Evolutionary conservation across 139 green algal species (phyloP).

Genomic region (Nannochloris sp.): DNA sequence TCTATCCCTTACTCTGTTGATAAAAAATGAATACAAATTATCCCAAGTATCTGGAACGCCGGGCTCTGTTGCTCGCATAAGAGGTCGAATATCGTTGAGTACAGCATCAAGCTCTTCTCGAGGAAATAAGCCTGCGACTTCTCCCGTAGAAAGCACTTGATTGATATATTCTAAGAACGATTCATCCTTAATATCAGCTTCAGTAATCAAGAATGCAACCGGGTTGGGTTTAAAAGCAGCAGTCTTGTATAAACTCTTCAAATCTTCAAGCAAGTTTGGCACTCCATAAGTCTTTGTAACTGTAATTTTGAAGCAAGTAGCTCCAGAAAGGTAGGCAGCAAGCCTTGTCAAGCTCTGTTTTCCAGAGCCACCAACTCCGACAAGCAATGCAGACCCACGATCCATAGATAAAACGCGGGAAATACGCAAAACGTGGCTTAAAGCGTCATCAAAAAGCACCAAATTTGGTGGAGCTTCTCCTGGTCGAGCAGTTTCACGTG

Average conservation of each 20-base stretch:
- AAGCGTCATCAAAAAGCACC: constrained; percentile 90
- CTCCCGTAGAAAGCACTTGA: constrained; percentile 91
- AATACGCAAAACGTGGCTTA: constrained; percentile 85
- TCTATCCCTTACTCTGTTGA: constrained; percentile 81
- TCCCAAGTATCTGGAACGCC: constrained; percentile 79
- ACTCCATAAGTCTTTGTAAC: constrained; percentile 82
- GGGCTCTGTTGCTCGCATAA: constrained; percentile 46
- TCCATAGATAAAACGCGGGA: constrained; percentile 77
- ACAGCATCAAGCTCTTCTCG: constrained; percentile 94
- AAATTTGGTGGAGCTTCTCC: constrained; percentile 65
- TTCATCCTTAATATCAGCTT: constrained; percentile 91
- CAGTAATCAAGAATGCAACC: constrained; percentile 90
- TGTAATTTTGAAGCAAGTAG: constrained; percentile 39
- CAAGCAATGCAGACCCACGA: constrained; percentile 78
- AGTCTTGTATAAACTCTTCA: constrained; percentile 90
- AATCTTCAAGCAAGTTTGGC: constrained; percentile 90
- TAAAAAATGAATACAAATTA: constrained; percentile 89
- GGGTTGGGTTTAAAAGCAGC: constrained; percentile 87
- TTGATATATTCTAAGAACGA: constrained; percentile 96
- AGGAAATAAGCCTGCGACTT: constrained; percentile 83
- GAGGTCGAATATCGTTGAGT: constrained; percentile 81
- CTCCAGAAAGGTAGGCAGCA: constrained; percentile 70
- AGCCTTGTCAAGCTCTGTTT: constrained; percentile 79
- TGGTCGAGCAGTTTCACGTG: neutral
- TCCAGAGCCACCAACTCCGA: constrained; percentile 87